A percentile compares a stretch with the other conserved stretches of the same genome.
These are phyloP conservation scores for Ascocoryne sarcoides DNA, from an alignment of 2,329 filamentous ascomycete genomes.

Conservation along the genomic window DNA sequence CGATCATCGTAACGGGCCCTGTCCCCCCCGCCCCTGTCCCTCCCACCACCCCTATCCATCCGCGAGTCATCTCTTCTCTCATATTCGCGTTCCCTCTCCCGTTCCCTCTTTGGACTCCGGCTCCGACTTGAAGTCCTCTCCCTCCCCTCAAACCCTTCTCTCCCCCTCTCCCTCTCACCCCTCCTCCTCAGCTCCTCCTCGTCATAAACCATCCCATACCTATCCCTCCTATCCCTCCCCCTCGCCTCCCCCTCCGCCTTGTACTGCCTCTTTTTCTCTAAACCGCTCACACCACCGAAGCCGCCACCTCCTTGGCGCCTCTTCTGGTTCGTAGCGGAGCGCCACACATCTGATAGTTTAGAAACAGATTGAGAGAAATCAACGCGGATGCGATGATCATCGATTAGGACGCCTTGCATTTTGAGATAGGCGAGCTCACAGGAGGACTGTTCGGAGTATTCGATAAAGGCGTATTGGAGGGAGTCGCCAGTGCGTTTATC, in stretches of 20 bases:
- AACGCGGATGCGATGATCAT: constrained; percentile 94
- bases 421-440: constrained; percentile 97
- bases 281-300: constrained; percentile 79
- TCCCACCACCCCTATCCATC: constrained; percentile 14
- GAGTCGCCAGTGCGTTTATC: constrained; percentile 92
- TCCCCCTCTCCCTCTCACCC: constrained; percentile 33
- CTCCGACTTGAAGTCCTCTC: constrained; percentile 26
- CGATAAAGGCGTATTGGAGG: constrained; percentile 94
- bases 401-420: constrained; percentile 95
- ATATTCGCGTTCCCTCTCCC: constrained; percentile 14
- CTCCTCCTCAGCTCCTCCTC: constrained; percentile 55
- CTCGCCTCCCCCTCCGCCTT: constrained; percentile 38
- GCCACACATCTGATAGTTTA: constrained; percentile 83
- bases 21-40: constrained; percentile 12
- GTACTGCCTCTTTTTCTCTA: constrained; percentile 90
- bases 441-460: constrained; percentile 85
- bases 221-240: constrained; percentile 33
- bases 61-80: constrained; percentile 17
- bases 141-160: constrained; percentile 17
- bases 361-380: constrained; percentile 95
- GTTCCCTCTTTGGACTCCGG: background rate
- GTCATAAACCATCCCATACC: constrained; percentile 76
- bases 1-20: constrained; percentile 18
- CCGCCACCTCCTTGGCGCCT: constrained; percentile 58
- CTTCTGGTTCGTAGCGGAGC: constrained; percentile 76